phyloP scores from a whole-genome alignment of 805 yeast species.

The Metschnikowia gruessii region DNA sequence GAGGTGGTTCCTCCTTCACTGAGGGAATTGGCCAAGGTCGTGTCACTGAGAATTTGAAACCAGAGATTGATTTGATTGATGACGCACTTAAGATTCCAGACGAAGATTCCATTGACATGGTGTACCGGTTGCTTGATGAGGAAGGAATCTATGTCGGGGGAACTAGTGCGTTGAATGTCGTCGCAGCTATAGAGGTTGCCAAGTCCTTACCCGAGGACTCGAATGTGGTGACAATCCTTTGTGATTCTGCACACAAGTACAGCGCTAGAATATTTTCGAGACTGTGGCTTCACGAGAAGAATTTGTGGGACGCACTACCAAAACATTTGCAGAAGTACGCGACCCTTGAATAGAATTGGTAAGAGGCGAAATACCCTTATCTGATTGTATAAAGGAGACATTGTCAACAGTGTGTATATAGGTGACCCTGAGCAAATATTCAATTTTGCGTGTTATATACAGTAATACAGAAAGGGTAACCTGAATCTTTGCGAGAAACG shows the following conservation, averaged over 20 bases:
- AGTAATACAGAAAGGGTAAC: too few relatives aligned
- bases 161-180: constrained; percentile 86
- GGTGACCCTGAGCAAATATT: background rate
- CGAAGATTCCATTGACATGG: constrained; percentile 77
- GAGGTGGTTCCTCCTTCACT: constrained; percentile 83
- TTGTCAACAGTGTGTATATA: too few relatives aligned
- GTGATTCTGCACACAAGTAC: constrained; percentile 89
- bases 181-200: constrained; percentile 81
- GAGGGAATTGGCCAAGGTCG: constrained; percentile 98
- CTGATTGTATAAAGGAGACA: background rate
- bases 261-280: constrained; percentile 76
- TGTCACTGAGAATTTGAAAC: constrained; percentile 75
- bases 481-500: too few relatives aligned
- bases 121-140: constrained; percentile 77
- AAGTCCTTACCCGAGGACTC: constrained; percentile 68
- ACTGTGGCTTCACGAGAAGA: constrained; percentile 72
- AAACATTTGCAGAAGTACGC: constrained; percentile 68
- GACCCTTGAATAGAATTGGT: constrained; percentile 26
- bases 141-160: constrained; percentile 93
- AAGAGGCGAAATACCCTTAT: background rate
- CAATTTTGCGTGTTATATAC: too few relatives aligned
- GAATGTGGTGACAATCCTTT: constrained; percentile 83
- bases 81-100: constrained; percentile 80
- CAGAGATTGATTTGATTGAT: constrained; percentile 70
- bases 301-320: constrained; percentile 64